These are phyloP conservation scores for Coniochaeta sp. DNA, from an alignment of 2,329 filamentous ascomycete species.

Conservation along the genomic window DNA sequence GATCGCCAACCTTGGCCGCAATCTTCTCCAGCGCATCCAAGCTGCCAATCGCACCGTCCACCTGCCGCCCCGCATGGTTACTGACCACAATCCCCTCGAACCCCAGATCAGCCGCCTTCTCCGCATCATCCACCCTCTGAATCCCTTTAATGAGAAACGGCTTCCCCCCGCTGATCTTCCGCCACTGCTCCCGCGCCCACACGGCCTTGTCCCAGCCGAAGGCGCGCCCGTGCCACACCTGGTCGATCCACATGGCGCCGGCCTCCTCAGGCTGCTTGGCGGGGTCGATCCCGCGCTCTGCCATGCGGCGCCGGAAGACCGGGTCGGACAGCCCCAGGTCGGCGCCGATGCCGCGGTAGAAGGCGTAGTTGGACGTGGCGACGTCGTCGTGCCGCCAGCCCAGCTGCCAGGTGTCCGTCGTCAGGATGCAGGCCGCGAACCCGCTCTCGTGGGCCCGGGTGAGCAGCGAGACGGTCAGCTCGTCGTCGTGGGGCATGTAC, in stretches of 20 bases:
- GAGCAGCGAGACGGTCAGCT: constrained; percentile 38
- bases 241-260: constrained; percentile 54
- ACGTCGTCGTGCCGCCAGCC: constrained; percentile 54
- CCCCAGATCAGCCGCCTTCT: constrained; percentile 41
- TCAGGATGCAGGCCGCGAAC: constrained; percentile 43
- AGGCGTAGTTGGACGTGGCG: constrained; percentile 50
- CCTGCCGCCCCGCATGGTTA: constrained; percentile 51
- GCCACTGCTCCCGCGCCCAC: constrained; percentile 55
- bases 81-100: constrained; percentile 54
- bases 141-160: constrained; percentile 57
- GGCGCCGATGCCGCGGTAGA: constrained; percentile 51
- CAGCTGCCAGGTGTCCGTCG: constrained; percentile 56
- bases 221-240: constrained; percentile 54
- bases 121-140: constrained; percentile 51
- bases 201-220: constrained; percentile 56
- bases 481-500: constrained; percentile 57
- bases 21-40: constrained; percentile 55
- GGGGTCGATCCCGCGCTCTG: constrained; percentile 15
- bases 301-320: neutral
- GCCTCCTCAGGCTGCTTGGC: constrained; percentile 42
- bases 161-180: constrained; percentile 45
- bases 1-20: constrained; percentile 26
- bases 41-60: constrained; percentile 52
- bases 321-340: neutral
- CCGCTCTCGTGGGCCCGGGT: neutral